Conservation (phyloP, 768 basidiomycete genomes). For the Tremella fuciformis region DNA sequence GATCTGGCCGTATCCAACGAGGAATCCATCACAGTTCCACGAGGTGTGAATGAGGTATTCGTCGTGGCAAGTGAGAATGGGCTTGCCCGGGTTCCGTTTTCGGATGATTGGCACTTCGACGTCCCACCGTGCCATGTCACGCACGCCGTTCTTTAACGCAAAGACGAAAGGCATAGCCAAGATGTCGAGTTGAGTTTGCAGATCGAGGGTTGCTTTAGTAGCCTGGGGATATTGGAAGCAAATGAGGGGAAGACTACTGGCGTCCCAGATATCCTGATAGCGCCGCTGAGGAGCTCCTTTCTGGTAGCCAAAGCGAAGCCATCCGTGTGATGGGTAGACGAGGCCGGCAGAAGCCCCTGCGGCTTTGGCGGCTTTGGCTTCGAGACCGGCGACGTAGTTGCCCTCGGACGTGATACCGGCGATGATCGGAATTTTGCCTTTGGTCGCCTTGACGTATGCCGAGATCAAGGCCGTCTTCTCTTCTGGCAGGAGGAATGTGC, state of each 20-base stretch:
- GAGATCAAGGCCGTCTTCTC: conserved; percentile 17
- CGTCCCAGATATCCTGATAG: conserved; percentile 18
- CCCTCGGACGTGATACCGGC: conserved; percentile 24
- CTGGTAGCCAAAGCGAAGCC: conserved; percentile 26
- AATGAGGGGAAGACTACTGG: conserved; percentile 18
- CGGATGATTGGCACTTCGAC: conserved; percentile 21
- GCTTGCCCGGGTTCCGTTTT: conserved; percentile 13
- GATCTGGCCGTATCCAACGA: conserved; percentile 24
- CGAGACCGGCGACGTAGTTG: conserved; percentile 19
- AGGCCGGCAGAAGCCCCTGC: conserved; percentile 24
- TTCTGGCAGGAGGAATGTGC: conserved; percentile 19
- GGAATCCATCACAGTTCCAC: conserved; percentile 16
- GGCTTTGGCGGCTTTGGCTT: conserved; percentile 23
- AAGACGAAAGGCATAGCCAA: conserved; percentile 20
- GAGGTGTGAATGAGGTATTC: conserved; percentile 25
- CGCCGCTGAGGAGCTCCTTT: conserved; percentile 22
- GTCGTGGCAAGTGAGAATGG: conserved; percentile 23
- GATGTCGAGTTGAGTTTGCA: conserved; percentile 24
- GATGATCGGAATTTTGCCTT: conserved; percentile 23
- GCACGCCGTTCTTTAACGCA: conserved; percentile 23
- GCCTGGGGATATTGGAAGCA: conserved; percentile 22
- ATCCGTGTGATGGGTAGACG: conserved; percentile 24
- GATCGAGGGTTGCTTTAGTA: conserved; percentile 19
- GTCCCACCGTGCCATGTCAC: conserved; percentile 26
- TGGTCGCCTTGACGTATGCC: conserved; percentile 21